Conservation (phyloP, 1,284 basidiomycete genomes). For the Puccinia brachypodii region DNA sequence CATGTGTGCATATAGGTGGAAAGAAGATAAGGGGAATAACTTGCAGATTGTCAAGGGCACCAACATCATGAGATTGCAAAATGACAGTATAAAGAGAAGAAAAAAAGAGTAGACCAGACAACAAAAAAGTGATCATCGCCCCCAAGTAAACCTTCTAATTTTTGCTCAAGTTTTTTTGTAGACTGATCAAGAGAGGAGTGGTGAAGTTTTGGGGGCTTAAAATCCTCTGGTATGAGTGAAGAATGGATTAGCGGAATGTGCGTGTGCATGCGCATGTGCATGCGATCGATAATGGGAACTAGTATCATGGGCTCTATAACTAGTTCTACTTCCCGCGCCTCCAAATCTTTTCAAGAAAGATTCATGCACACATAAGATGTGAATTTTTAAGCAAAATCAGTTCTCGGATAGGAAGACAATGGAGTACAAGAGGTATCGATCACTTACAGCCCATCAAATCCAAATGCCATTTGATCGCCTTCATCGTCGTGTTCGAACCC, state of each 20-base stretch:
- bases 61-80: neutral
- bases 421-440: too few relatives aligned
- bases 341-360: conserved; percentile 2
- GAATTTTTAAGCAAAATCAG: neutral
- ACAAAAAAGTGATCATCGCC: too few relatives aligned
- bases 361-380: neutral
- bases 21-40: too few relatives aligned
- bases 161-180: too few relatives aligned
- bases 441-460: conserved; percentile 20
- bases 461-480: neutral
- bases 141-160: too few relatives aligned
- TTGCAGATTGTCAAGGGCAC: neutral
- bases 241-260: conserved; percentile 7
- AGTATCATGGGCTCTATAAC: neutral
- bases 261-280: neutral
- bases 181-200: neutral
- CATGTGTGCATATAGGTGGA: neutral
- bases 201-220: neutral
- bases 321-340: neutral
- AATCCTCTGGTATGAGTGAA: conserved; percentile 18
- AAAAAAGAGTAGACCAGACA: too few relatives aligned
- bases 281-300: neutral
- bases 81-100: too few relatives aligned
- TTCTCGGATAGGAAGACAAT: too few relatives aligned
- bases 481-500: neutral